Base-by-base conservation (phyloP, 208 protist species). In the Crithidia mellificae region DNA sequence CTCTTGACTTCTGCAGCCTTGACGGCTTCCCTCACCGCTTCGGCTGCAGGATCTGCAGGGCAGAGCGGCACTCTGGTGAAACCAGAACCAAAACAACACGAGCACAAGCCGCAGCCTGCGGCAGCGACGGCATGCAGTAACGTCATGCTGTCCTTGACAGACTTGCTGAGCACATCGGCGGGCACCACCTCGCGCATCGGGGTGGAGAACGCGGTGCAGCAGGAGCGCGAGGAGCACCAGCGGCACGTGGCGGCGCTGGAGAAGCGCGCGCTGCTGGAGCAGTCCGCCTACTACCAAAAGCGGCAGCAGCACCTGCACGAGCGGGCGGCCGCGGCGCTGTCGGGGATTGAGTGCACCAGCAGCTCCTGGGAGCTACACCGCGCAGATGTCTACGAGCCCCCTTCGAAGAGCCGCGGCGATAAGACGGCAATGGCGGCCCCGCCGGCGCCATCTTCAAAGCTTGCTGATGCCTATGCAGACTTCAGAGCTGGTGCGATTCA, bases 291-390 rank as follows among this genome's bases (percentile, higher is more conserved):
- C 47, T 91, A 94, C 59, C 70, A 86, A 8, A 22, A 78, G 20
- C 69, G 77, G 19, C 61, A 69, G 39, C 52, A 49, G n/a, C 64
- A 59, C 20, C 41, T 72, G 39, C 69, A 87, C 8, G 67, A 72
- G 15, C 65, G 62, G n/a, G 59, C 74, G 41, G 68, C 68, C 11
- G 74, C 74, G 57, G 56, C 71, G 17, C 25, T 88, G 15, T 77
- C 80, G 9, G 70, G 66, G n/a, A 61, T 85, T 20, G 78, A 80
- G 46, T 72, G 68, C 52, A 81, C 68, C 24, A 66, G 64, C 27
- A 91, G 83, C 51, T 53, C 80, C 12, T 94, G 85, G 85, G 79
- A 87, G 32, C 63, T 90, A 24, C 80, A 89, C 52, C 49, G 80
- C 29, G 61, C 78, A 4, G 84, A 84, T 27, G 68, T 83, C 6